A percentile compares a stretch with the other conserved stretches of the same genome.
These are phyloP conservation scores for Jatropha multifida DNA, from an alignment of 441 rosid genomes.

Conservation along the genomic window DNA sequence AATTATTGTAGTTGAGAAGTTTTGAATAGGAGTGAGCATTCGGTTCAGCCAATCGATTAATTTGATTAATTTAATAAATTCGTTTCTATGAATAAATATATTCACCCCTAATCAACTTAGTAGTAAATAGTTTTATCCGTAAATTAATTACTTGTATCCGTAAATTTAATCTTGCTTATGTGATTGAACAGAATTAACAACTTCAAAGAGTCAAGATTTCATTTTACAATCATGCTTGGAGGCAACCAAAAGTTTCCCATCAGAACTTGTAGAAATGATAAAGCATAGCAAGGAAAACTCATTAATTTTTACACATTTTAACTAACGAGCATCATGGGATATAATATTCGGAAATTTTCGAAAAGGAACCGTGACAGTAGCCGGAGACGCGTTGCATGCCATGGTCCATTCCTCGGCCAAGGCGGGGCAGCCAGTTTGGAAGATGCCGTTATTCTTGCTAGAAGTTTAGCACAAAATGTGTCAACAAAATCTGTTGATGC, in stretches of 20 bases:
- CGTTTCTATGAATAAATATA: too few relatives aligned
- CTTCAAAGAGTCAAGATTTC: not conserved
- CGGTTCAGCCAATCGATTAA: too few relatives aligned
- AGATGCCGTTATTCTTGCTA: slow-evolving; percentile 55
- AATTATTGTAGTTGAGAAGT: too few relatives aligned
- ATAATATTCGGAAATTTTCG: slow-evolving; percentile 30
- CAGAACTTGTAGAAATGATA: slow-evolving; percentile 23
- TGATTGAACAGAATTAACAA: too few relatives aligned
- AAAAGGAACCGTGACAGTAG: slow-evolving; percentile 47
- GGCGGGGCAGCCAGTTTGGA: slow-evolving; percentile 50
- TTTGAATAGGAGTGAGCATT: too few relatives aligned
- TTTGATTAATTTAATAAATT: too few relatives aligned
- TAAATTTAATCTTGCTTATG: too few relatives aligned
- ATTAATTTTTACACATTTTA: slow-evolving; percentile 33
- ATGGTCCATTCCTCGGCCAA: slow-evolving; percentile 62
- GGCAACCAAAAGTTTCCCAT: slow-evolving; percentile 11
- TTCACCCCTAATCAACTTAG: too few relatives aligned
- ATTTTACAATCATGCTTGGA: not conserved
- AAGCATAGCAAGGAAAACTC: slow-evolving; percentile 25
- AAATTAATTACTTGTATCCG: too few relatives aligned
- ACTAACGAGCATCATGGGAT: slow-evolving; percentile 49
- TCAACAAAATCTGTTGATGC: too few relatives aligned
- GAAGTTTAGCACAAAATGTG: slow-evolving; percentile 41
- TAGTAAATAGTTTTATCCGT: too few relatives aligned
- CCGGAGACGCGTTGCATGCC: slow-evolving; percentile 64